These are phyloP conservation scores for Pichia exigua DNA, from an alignment of 805 yeast genomes.

Conservation along the genomic window DNA sequence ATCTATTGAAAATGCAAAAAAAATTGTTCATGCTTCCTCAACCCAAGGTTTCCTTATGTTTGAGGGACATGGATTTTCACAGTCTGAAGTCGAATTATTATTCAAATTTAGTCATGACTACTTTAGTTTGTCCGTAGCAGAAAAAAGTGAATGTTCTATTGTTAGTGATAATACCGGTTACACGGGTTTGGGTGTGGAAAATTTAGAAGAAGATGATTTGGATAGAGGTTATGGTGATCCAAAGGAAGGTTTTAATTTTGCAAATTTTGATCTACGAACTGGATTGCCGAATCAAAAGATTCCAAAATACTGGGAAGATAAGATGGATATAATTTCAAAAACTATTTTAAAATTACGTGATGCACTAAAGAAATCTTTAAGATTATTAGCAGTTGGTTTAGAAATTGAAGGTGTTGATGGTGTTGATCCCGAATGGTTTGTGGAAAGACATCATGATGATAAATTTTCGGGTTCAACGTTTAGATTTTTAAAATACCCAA, in stretches of 20 bases:
- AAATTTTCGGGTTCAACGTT: conserved; percentile 55
- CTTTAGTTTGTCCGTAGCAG: conserved; percentile 36
- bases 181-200: conserved; percentile 35
- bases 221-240: conserved; percentile 38
- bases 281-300: conserved; percentile 38
- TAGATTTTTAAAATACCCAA: conserved; percentile 67
- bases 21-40: conserved; percentile 38
- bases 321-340: conserved; percentile 33
- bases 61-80: conserved; percentile 45
- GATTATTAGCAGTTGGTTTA: conserved; percentile 53
- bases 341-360: conserved; percentile 39
- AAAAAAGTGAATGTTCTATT: conserved; percentile 44
- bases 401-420: conserved; percentile 48
- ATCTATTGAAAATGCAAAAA: conserved; percentile 29
- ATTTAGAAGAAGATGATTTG: conserved; percentile 31
- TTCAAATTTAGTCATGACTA: conserved; percentile 21
- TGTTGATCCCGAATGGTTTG: conserved; percentile 51
- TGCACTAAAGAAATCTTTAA: conserved; percentile 43
- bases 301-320: conserved; percentile 43
- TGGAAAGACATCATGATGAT: conserved; percentile 45
- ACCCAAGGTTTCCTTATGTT: conserved; percentile 44
- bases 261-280: conserved; percentile 40
- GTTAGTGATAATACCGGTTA: conserved; percentile 42
- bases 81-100: conserved; percentile 30
- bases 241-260: conserved; percentile 56